phyloP scores from a whole-genome alignment of 805 yeast species.

The Jamesozyma gamospora region DNA sequence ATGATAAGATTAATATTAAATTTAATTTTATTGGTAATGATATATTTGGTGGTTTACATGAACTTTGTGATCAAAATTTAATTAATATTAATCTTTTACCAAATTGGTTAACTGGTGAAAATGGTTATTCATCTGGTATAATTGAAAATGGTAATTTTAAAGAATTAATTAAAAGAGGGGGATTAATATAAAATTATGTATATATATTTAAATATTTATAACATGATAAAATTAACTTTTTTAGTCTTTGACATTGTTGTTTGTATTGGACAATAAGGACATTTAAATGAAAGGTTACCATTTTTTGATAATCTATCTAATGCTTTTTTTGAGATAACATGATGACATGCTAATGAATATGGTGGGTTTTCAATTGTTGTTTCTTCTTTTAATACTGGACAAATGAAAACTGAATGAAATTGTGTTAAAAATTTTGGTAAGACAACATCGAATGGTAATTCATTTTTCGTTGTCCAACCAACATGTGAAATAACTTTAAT shows the following conservation, averaged over 20 bases:
- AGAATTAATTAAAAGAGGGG: slow-evolving; percentile 11
- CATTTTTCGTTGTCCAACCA: slow-evolving; percentile 47
- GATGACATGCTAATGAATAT: slow-evolving; percentile 52
- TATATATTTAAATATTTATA: slow-evolving; percentile 8
- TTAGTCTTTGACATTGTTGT: slow-evolving; percentile 34
- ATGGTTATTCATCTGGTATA: slow-evolving; percentile 43
- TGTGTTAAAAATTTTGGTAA: slow-evolving; percentile 41
- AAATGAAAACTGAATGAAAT: slow-evolving; percentile 58
- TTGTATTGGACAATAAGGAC: slow-evolving; percentile 61
- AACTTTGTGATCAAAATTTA: slow-evolving; percentile 41
- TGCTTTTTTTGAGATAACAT: slow-evolving; percentile 48
- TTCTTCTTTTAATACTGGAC: slow-evolving; percentile 63
- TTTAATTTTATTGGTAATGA: slow-evolving; percentile 51
- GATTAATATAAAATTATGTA: no score
- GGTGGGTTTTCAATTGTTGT: slow-evolving; percentile 56
- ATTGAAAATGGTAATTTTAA: slow-evolving; percentile 32
- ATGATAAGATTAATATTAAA: slow-evolving; percentile 17
- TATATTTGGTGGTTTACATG: slow-evolving; percentile 70
- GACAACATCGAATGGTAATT: slow-evolving; percentile 51
- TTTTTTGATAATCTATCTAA: slow-evolving; percentile 36
- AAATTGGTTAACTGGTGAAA: slow-evolving; percentile 72
- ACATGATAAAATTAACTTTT: slow-evolving; percentile 36
- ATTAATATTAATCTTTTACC: slow-evolving; percentile 53
- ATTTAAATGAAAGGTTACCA: slow-evolving; percentile 43
- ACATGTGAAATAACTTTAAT: slow-evolving; percentile 25